Evolutionary conservation across 169 alveolate genomes (phyloP).

Genomic region (Plasmodium billcollinsi): DNA sequence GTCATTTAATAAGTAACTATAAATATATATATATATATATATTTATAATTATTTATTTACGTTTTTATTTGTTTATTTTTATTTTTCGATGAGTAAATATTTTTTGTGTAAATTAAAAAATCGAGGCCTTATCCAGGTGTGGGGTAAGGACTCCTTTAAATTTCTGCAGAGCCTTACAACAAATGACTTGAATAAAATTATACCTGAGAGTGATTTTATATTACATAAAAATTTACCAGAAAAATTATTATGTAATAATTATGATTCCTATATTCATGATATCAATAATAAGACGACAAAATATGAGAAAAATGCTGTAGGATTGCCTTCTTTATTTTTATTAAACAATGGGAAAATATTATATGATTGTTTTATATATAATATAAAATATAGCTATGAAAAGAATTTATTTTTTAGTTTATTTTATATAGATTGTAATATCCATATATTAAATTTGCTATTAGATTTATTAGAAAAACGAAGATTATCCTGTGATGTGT

Average conservation of each 20-base stretch:
- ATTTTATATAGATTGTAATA: conserved; percentile 66
- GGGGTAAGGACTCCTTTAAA: conserved; percentile 81
- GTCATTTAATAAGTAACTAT: background rate
- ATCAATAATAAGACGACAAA: conserved; percentile 14
- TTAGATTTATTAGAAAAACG: conserved; percentile 40
- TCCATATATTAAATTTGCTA: background rate
- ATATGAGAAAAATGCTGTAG: conserved; percentile 24
- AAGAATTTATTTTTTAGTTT: conserved; percentile 5
- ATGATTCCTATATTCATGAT: conserved; percentile 19
- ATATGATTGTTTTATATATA: conserved; percentile 79
- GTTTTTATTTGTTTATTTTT: background rate
- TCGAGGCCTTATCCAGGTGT: conserved; percentile 77
- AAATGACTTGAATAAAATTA: conserved; percentile 77
- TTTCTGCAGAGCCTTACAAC: conserved; percentile 84
- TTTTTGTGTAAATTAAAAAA: conserved; percentile 66
- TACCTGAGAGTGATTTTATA: conserved; percentile 26
- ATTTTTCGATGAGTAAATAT: conserved; percentile 54
- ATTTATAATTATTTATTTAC: background rate
- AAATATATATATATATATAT: background rate
- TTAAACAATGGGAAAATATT: conserved; percentile 82
- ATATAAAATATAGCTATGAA: conserved; percentile 41
- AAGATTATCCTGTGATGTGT: conserved; percentile 62
- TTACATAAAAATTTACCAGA: conserved; percentile 38
- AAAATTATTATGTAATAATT: conserved; percentile 27
- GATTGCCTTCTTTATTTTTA: conserved; percentile 78